Evolutionary conservation across 2,329 filamentous ascomycete genomes (phyloP), one percentile per base, ranked within the genome.

Genomic region (Colletotrichum echinochloae): DNA sequence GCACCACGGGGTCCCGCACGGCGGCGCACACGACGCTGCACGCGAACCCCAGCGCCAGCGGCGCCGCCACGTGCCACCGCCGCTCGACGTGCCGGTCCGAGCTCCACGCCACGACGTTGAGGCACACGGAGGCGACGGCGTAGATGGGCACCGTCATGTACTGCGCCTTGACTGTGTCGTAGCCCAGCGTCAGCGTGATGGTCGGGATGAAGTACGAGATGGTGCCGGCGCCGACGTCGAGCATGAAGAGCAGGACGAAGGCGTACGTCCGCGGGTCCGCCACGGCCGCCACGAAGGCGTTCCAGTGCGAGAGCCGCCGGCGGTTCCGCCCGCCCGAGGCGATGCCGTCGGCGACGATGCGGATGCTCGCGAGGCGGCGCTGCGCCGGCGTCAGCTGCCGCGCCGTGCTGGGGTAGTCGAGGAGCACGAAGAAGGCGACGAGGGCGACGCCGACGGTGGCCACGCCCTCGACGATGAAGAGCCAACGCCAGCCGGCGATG

Each of bases 391-490:
- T 87, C 75, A 93, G 92, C 0, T 77, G 87, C 9, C 57, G 66
- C 30, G 90, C 90, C 66, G 89, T 85, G 72, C 90, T 89, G 0
- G 92, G 92, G 76, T 91, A 93, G 75, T 94, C 91, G 72, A 90
- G 86, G 1, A 93, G 89, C 78, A 91, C 86, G 86, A 90, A 91
- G 79, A 90, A 91, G 20, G 88, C 89, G 1, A 85, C 78, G 23
- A 92, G 76, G 5, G 90, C 91, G 12, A 78, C 92, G 0, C 93
- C 16, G 8, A 92, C 84, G 0, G 91, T 93, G 0, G 87, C 86
- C 9, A 92, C 82, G 7, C 92, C 92, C 79, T 91, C 88, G 44
- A 84, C 77, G 46, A 86, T 83, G 67, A 88, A 88, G 0, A 87
- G 77, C 86, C 86, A 89, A 61, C 82, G 76, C 86, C 86, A 88